Evolutionary conservation across 2,329 filamentous ascomycete species (phyloP).

Genomic region (Fusarium sulawesiense): DNA sequence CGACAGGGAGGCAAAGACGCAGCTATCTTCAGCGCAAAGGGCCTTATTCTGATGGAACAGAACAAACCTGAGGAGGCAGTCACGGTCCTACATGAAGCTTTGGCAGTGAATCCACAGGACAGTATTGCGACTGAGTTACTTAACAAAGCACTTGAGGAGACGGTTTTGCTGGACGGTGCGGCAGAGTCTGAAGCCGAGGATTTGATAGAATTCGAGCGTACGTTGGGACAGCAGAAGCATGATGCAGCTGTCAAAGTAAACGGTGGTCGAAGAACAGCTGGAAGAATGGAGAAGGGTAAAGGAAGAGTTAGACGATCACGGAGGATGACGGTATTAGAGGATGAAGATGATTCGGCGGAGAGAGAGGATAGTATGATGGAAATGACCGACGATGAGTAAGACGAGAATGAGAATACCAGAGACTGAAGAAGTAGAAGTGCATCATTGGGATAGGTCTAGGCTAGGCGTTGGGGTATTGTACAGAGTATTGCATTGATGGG

Average conservation of each 20-base stretch:
- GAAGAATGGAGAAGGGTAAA: conserved; percentile 57
- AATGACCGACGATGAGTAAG: conserved; percentile 64
- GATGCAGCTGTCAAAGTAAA: conserved; percentile 56
- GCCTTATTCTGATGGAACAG: conserved; percentile 83
- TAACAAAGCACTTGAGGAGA: conserved; percentile 75
- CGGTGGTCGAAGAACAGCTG: conserved; percentile 43
- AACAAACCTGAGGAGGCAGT: conserved; percentile 81
- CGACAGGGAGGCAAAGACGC: conserved; percentile 84
- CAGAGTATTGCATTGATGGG: conserved; percentile 12
- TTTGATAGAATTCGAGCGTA: conserved; percentile 63
- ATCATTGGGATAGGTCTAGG: conserved; percentile 24
- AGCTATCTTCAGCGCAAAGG: conserved; percentile 83
- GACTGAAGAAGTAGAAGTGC: conserved; percentile 3
- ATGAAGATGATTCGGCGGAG: conserved; percentile 52
- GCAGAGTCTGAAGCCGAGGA: conserved; percentile 61
- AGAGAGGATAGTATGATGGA: conserved; percentile 64
- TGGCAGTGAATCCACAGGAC: conserved; percentile 82
- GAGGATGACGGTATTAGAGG: conserved; percentile 49
- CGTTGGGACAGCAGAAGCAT: conserved; percentile 60
- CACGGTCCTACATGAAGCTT: conserved; percentile 83
- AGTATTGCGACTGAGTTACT: conserved; percentile 83
- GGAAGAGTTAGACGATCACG: conserved; percentile 54
- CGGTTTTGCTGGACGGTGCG: conserved; percentile 59
- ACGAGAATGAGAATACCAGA: background rate
- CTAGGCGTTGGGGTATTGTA: conserved; percentile 30